Evolutionary conservation across 1,284 basidiomycete genomes (phyloP).

Genomic region (Ganoderma lucidum): DNA sequence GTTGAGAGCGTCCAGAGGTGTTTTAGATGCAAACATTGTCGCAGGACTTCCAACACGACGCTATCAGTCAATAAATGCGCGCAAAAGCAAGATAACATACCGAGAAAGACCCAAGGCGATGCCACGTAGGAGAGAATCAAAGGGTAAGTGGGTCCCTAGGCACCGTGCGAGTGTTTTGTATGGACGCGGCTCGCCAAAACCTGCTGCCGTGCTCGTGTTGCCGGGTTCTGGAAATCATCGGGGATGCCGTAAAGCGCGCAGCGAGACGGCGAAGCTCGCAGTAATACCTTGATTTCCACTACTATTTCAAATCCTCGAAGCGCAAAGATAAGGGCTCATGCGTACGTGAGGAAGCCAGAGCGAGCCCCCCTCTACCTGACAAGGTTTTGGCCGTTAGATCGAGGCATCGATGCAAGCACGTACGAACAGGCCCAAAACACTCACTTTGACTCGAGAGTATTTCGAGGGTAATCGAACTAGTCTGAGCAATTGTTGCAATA

Average conservation of each 20-base stretch:
- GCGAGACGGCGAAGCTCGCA: background rate
- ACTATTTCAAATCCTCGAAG: background rate
- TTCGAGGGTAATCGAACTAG: background rate
- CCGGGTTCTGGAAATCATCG: background rate
- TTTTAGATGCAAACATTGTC: background rate
- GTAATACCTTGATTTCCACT: background rate
- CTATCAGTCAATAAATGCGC: background rate
- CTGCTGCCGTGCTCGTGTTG: background rate
- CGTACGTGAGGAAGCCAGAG: background rate
- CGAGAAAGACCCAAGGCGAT: background rate
- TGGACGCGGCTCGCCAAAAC: background rate
- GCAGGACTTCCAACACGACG: background rate
- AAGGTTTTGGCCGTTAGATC: background rate
- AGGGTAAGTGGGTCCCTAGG: background rate
- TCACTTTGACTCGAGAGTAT: background rate
- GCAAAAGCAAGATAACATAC: background rate
- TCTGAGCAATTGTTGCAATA: background rate
- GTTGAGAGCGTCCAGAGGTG: slow-evolving; percentile 13
- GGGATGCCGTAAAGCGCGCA: background rate
- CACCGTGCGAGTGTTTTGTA: slow-evolving; percentile 2
- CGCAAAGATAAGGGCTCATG: background rate
- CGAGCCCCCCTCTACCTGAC: background rate
- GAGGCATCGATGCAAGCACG: background rate
- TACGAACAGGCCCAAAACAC: background rate
- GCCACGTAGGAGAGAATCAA: slow-evolving; percentile 1